A percentile compares a stretch with the other conserved stretches of the same genome.
These are phyloP conservation scores for Penicillium sp. DNA, from an alignment of 2,329 filamentous ascomycete species.

Conservation along the genomic window DNA sequence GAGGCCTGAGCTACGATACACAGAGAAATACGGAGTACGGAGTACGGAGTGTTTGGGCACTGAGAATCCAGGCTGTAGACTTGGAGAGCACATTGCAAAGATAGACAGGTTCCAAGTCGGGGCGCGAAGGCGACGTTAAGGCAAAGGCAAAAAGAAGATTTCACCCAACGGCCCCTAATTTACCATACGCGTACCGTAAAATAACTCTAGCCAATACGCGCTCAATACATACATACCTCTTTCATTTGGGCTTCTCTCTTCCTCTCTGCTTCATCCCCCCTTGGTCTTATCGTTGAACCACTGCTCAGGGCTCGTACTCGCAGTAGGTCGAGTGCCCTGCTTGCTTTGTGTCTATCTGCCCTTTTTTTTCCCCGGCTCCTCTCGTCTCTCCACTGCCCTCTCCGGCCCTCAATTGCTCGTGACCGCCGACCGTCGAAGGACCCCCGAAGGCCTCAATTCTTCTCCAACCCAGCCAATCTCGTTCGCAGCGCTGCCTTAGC, in stretches of 20 bases:
- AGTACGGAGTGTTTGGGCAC: too few relatives aligned
- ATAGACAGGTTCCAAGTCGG: background rate
- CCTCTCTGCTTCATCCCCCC: constrained; percentile 20
- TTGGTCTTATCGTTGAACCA: constrained; percentile 24
- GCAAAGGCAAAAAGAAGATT: background rate
- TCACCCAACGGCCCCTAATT: constrained; percentile 1
- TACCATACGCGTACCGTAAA: constrained; percentile 8
- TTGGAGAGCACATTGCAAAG: background rate
- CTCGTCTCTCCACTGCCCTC: constrained; percentile 8
- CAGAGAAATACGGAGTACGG: background rate
- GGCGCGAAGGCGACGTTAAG: background rate
- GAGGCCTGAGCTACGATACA: background rate
- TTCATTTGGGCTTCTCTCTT: constrained; percentile 22
- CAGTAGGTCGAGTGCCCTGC: constrained; percentile 28
- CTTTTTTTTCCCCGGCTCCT: constrained; percentile 7
- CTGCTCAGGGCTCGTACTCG: constrained; percentile 36
- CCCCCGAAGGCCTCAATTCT: constrained; percentile 11
- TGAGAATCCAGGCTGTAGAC: background rate
- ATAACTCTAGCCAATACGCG: constrained; percentile 22
- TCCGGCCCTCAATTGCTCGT: constrained; percentile 1
- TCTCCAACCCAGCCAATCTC: constrained; percentile 13
- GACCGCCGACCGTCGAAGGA: constrained; percentile 12
- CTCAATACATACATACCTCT: constrained; percentile 24
- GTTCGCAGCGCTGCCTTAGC: background rate
- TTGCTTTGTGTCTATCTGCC: constrained; percentile 15